Evolutionary conservation across 2,329 filamentous ascomycete genomes (phyloP).

Genomic region (Eutypella sp.): DNA sequence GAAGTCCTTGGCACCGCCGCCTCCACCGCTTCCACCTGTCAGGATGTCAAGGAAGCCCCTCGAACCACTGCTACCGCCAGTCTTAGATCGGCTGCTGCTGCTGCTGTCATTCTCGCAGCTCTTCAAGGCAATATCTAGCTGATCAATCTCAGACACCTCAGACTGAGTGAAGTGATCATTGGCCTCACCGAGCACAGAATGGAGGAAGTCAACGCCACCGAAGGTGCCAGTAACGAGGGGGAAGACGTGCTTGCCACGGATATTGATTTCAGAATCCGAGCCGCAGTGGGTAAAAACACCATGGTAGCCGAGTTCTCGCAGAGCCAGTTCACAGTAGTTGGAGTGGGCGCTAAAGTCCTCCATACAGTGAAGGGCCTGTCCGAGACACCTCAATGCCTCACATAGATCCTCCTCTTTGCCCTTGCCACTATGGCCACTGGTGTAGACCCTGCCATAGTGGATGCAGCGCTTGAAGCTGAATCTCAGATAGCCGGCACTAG

Average conservation of each 20-base stretch:
- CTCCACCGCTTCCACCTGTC: constrained; percentile 37
- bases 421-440: constrained; percentile 53
- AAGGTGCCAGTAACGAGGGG: constrained; percentile 73
- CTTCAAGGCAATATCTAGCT: constrained; percentile 70
- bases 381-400: constrained; percentile 71
- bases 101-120: constrained; percentile 54
- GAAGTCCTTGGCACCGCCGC: constrained; percentile 50
- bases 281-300: constrained; percentile 73
- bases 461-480: constrained; percentile 71
- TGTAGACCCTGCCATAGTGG: constrained; percentile 73
- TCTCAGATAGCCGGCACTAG: constrained; percentile 78
- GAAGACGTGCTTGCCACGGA: constrained; percentile 63
- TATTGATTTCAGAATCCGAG: constrained; percentile 57
- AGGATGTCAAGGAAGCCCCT: not conserved
- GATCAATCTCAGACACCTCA: constrained; percentile 77
- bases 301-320: constrained; percentile 65
- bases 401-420: constrained; percentile 74
- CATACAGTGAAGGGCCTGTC: constrained; percentile 71
- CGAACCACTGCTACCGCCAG: constrained; percentile 27
- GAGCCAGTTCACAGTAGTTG: constrained; percentile 75
- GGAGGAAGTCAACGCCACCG: constrained; percentile 78
- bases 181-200: constrained; percentile 72
- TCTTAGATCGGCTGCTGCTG: constrained; percentile 20
- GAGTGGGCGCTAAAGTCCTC: constrained; percentile 79
- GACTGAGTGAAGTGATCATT: constrained; percentile 82